Conservation (phyloP, 2,329 filamentous ascomycete genomes). For the Clonostachys rosea region DNA sequence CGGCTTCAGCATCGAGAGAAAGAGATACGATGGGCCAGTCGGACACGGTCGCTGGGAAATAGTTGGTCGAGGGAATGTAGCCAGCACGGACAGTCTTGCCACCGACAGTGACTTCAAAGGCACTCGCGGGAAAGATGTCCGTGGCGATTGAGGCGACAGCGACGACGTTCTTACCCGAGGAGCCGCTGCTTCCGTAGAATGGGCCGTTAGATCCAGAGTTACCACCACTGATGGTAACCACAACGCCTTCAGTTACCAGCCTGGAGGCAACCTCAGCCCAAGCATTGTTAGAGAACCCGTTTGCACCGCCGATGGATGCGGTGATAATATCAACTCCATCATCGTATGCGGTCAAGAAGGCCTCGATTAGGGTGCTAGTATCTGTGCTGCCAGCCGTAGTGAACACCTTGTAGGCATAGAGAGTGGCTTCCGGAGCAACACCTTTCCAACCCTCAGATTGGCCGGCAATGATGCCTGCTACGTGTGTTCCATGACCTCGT, state of each 20-base stretch:
- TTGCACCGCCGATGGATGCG: constrained; percentile 27
- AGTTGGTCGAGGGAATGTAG: constrained; percentile 24
- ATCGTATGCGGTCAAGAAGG: constrained; percentile 26
- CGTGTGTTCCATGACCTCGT: constrained; percentile 18
- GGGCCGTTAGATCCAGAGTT: constrained; percentile 43
- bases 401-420: constrained; percentile 20
- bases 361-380: constrained; percentile 22
- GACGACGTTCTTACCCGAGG: constrained; percentile 22
- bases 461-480: constrained; percentile 21
- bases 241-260: constrained; percentile 36
- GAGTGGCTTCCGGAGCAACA: constrained; percentile 17
- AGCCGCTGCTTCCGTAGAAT: constrained; percentile 32
- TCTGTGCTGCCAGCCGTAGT: constrained; percentile 11
- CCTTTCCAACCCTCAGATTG: constrained; percentile 13
- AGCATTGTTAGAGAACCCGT: constrained; percentile 33
- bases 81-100: constrained; percentile 14
- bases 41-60: constrained; percentile 24
- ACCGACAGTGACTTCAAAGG: constrained; percentile 18
- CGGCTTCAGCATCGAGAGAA: constrained; percentile 13
- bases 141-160: constrained; percentile 30
- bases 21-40: constrained; percentile 21
- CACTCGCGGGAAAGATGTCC: constrained; percentile 17
- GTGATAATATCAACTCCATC: constrained; percentile 37
- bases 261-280: constrained; percentile 34
- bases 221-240: constrained; percentile 44